Evolutionary conservation across 345 rosid genomes (phyloP), one percentile per base, ranked within the genome.

Genomic region (Ailanthus altissimus): DNA sequence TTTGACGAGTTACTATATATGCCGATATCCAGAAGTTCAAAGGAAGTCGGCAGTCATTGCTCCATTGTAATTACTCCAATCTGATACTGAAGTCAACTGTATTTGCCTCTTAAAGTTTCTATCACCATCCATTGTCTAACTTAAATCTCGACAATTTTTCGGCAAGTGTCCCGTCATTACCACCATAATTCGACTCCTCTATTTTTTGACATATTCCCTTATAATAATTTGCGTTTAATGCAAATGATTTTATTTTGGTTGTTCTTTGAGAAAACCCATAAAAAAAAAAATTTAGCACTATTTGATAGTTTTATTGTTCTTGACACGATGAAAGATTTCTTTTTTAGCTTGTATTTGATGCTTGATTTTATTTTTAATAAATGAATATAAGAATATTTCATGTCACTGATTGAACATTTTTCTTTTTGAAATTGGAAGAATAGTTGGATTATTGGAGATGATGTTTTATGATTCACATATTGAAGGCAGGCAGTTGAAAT

Each of bases 371-470:
- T 23, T 23, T 64, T 1, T n/a, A n/a, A n/a, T n/a, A n/a, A 5
- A 1, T 50, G 11, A 26, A 42, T 50, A 50, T 47, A 40, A 56
- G 36, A 58, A 74, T 47, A 49, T 49, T 77, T 64, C 26, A 49
- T 38, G 4, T 36, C 10, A 16, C 76, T 70, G 49, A 77, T 49
- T 28, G 53, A 59, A 38, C 28, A 18, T 47, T 47, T 58, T 53
- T 20, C 36, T n/a, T 5, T 67, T 67, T 38, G 21, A 61, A n/a
- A 50, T 63, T 38, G 63, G 59, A 42, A 56, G 16, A 21, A 11
- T 73, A 73, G 83, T 64, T 71, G 77, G 82, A 73, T 82, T 46
- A 59, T 72, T 5, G 75, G 82, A 66, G 77, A 64, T 18, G 74
- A 72, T 76, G 67, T 74, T 69, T 74, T 79, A 13, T 70, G 73